A percentile compares a stretch with the other conserved stretches of the same genome.
phyloP scores from a whole-genome alignment of 2,329 filamentous ascomycete genomes.

The Ilyonectria mors-panacis region DNA sequence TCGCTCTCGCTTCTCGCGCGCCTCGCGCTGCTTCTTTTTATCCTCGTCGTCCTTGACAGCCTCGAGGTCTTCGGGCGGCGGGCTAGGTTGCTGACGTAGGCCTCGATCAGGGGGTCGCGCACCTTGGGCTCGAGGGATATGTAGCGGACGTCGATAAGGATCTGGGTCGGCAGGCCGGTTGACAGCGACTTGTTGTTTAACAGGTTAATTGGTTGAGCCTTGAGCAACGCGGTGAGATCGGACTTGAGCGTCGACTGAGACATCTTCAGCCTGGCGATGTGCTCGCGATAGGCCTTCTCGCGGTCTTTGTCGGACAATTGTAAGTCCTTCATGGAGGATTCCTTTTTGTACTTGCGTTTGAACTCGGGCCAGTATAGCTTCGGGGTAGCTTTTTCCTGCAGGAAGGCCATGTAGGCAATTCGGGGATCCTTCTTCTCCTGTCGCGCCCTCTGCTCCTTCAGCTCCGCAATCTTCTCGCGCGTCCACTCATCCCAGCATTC shows the following conservation, averaged over 20 bases:
- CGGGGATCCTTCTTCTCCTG: slow-evolving; percentile 87
- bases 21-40: slow-evolving; percentile 63
- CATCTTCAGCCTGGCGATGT: slow-evolving; percentile 77
- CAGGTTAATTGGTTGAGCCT: slow-evolving; percentile 68
- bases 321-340: slow-evolving; percentile 83
- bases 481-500: slow-evolving; percentile 91
- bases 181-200: slow-evolving; percentile 73
- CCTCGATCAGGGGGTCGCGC: slow-evolving; percentile 76
- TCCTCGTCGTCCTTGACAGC: slow-evolving; percentile 66
- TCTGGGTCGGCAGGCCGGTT: slow-evolving; percentile 71
- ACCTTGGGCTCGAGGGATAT: slow-evolving; percentile 74
- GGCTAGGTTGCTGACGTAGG: slow-evolving; percentile 76
- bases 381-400: slow-evolving; percentile 85
- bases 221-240: slow-evolving; percentile 77
- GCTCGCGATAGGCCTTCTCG: slow-evolving; percentile 85
- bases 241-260: slow-evolving; percentile 76
- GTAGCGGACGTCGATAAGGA: slow-evolving; percentile 79
- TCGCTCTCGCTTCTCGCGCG: slow-evolving; percentile 72
- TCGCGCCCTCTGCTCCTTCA: slow-evolving; percentile 80
- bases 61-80: slow-evolving; percentile 64
- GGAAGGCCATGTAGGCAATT: slow-evolving; percentile 85
- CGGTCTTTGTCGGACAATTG: slow-evolving; percentile 81
- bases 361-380: slow-evolving; percentile 99
- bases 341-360: slow-evolving; percentile 89
- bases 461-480: slow-evolving; percentile 78